These are phyloP conservation scores for Beauveria varroae DNA, from an alignment of 2,329 filamentous ascomycete genomes.

Conservation along the genomic window DNA sequence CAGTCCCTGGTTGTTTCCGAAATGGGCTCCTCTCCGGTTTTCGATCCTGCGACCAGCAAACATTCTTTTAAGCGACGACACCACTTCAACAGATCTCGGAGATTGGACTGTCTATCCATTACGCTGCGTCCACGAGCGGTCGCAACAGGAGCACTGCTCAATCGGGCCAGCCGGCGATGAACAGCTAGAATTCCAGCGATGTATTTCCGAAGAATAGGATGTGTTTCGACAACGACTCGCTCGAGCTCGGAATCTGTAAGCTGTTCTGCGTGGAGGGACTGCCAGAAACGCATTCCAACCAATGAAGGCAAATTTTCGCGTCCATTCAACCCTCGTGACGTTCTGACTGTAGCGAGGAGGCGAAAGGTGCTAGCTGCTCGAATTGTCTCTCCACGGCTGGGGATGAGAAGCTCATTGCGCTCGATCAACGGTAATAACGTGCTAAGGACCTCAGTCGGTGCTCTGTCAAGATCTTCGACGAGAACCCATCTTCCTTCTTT, in stretches of 20 bases:
- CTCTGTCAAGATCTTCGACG: slow-evolving; percentile 93
- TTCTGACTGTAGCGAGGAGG: slow-evolving; percentile 86
- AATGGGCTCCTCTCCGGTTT: slow-evolving; percentile 61
- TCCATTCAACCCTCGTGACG: slow-evolving; percentile 60
- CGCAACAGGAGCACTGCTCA: slow-evolving; percentile 38
- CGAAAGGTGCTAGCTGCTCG: slow-evolving; percentile 78
- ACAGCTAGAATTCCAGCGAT: slow-evolving; percentile 52
- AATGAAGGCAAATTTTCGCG: slow-evolving; percentile 62
- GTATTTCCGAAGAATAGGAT: slow-evolving; percentile 61
- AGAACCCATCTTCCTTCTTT: slow-evolving; percentile 93
- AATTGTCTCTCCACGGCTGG: slow-evolving; percentile 79
- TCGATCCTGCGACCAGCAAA: slow-evolving; percentile 53
- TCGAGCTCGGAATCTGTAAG: slow-evolving; percentile 64
- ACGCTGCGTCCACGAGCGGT: slow-evolving; percentile 33
- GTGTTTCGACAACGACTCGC: slow-evolving; percentile 62
- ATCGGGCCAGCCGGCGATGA: slow-evolving; percentile 43
- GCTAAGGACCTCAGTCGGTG: slow-evolving; percentile 90
- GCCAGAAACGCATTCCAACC: slow-evolving; percentile 83
- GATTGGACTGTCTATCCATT: slow-evolving; percentile 49
- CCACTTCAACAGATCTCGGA: slow-evolving; percentile 86
- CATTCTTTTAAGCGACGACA: slow-evolving; percentile 67
- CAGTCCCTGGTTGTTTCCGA: slow-evolving; percentile 66
- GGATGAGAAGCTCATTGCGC: slow-evolving; percentile 81
- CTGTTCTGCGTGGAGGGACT: slow-evolving; percentile 60
- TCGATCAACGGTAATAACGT: slow-evolving; percentile 89